These are phyloP conservation scores for Trichoderma afroharzianum DNA, from an alignment of 2,329 filamentous ascomycete genomes.

Conservation along the genomic window DNA sequence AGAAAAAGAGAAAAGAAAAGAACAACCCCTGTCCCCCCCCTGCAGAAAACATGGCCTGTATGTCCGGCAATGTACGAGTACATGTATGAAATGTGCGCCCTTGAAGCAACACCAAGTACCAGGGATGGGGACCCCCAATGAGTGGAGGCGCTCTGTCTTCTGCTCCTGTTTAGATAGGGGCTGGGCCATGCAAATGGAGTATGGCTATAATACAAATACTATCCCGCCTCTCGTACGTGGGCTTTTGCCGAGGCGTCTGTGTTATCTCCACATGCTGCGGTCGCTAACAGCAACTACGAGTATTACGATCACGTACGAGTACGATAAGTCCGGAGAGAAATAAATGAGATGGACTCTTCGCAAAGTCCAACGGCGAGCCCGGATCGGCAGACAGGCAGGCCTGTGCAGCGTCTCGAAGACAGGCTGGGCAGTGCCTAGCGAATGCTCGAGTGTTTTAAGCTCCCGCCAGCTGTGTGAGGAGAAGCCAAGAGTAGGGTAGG, in stretches of 20 bases:
- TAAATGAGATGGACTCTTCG: neutral
- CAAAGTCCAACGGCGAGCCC: neutral
- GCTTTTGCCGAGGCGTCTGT: neutral
- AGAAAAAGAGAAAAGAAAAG: neutral
- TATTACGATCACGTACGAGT: neutral
- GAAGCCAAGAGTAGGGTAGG: neutral
- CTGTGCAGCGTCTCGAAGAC: neutral
- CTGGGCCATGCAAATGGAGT: neutral
- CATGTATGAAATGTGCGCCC: neutral
- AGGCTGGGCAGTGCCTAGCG: neutral
- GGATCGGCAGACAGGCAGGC: neutral
- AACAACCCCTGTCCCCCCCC: neutral
- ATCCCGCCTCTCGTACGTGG: neutral
- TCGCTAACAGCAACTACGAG: neutral
- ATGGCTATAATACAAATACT: neutral
- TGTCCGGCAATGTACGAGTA: neutral
- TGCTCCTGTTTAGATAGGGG: slow-evolving; percentile 1
- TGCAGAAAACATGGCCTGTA: neutral
- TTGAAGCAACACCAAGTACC: neutral
- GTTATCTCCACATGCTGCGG: neutral
- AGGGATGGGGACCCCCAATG: neutral
- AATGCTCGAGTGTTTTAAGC: neutral
- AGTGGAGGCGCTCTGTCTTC: neutral
- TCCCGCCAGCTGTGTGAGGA: neutral
- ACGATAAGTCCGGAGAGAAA: neutral